Percentiles rank a stretch among this genome's conserved stretches.
These are phyloP conservation scores for Starmerella vaccinii DNA, from an alignment of 805 yeast genomes.

Conservation along the genomic window DNA sequence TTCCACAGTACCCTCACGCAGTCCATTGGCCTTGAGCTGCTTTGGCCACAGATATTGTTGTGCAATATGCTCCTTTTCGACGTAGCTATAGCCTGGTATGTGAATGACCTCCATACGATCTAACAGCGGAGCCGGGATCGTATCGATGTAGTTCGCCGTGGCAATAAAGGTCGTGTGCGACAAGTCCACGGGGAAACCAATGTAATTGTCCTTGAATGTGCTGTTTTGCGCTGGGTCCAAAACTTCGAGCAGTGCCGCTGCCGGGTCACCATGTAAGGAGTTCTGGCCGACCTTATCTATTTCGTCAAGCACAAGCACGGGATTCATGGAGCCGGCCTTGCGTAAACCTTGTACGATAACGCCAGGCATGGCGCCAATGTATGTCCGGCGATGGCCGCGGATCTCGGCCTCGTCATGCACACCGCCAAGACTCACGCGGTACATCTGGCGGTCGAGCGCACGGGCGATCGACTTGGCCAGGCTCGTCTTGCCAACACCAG, in stretches of 20 bases:
- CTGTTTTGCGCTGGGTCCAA: slow-evolving; percentile 83
- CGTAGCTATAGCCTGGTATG: slow-evolving; percentile 66
- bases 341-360: slow-evolving; percentile 64
- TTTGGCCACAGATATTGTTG: slow-evolving; percentile 60
- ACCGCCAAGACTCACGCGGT: slow-evolving; percentile 77
- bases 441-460: slow-evolving; percentile 63
- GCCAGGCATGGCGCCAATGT: slow-evolving; percentile 91
- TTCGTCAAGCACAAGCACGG: slow-evolving; percentile 74
- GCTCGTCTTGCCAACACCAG: slow-evolving; percentile 88
- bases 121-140: slow-evolving; percentile 62
- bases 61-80: slow-evolving; percentile 68
- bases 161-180: slow-evolving; percentile 75
- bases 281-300: slow-evolving; percentile 66
- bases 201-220: slow-evolving; percentile 67
- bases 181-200: slow-evolving; percentile 76
- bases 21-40: slow-evolving; percentile 59
- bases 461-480: slow-evolving; percentile 72
- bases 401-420: slow-evolving; percentile 81
- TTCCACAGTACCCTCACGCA: slow-evolving; percentile 37
- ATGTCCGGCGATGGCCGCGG: slow-evolving; percentile 82
- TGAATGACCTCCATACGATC: slow-evolving; percentile 79
- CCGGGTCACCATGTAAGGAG: slow-evolving; percentile 68
- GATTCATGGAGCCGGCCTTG: slow-evolving; percentile 67
- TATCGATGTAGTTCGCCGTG: slow-evolving; percentile 69
- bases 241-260: slow-evolving; percentile 79